Evolutionary conservation across 129 eudicot species (phyloP).

Genomic region (Lactuca sativa): DNA sequence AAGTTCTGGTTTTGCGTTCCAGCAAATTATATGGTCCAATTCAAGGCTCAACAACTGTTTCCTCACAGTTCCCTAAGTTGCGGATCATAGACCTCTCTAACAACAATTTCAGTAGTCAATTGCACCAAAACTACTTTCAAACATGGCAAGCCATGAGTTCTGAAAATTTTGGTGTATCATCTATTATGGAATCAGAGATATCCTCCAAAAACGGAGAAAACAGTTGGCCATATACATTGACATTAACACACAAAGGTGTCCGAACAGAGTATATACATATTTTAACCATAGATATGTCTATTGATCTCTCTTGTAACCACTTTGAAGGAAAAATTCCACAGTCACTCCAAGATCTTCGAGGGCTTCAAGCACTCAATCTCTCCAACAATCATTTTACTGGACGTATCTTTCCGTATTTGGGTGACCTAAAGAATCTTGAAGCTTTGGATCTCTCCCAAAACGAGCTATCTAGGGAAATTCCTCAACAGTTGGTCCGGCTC

Average conservation of each 20-base stretch:
- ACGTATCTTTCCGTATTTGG: conserved; percentile 1
- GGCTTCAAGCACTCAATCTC: too few relatives aligned
- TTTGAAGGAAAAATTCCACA: too few relatives aligned
- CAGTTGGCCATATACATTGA: too few relatives aligned
- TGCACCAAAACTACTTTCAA: background rate
- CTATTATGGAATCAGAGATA: background rate
- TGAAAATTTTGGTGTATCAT: background rate
- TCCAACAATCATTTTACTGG: conserved; percentile 11
- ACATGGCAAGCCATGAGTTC: background rate
- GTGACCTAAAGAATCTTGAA: background rate
- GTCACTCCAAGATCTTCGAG: too few relatives aligned
- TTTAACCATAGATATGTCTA: too few relatives aligned
- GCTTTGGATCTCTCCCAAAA: background rate
- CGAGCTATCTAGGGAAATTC: too few relatives aligned
- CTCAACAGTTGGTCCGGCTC: too few relatives aligned
- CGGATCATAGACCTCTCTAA: background rate
- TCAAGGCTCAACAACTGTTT: background rate
- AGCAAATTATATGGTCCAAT: background rate
- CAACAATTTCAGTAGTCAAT: background rate
- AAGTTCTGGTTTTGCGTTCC: background rate
- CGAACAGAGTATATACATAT: too few relatives aligned
- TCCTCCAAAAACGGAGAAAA: conserved; percentile 4
- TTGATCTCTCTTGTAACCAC: too few relatives aligned
- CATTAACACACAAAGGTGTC: too few relatives aligned
- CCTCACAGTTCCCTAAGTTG: background rate